phyloP scores from a whole-genome alignment of 257 asterid species.

The Solanum piurae region DNA sequence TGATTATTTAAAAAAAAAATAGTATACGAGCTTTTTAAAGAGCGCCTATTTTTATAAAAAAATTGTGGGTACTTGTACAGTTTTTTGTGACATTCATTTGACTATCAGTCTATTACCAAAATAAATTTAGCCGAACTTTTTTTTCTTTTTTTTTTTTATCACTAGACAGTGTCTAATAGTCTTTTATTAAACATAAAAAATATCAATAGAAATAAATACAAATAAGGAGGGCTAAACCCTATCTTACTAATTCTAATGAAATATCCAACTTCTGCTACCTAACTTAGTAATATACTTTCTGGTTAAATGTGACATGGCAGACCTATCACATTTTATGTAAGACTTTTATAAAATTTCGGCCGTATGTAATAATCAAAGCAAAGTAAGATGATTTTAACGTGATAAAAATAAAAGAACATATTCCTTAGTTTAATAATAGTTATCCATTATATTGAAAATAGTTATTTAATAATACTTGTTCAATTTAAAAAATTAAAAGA shows the following conservation, averaged over 20 bases:
- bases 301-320: background rate
- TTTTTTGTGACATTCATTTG: background rate
- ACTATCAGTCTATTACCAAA: background rate
- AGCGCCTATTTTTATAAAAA: background rate
- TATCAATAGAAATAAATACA: too few species aligned
- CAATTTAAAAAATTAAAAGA: too few species aligned
- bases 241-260: too few species aligned
- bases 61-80: background rate
- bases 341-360: background rate
- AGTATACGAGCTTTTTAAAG: background rate
- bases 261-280: too few species aligned
- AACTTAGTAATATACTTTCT: background rate
- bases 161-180: too few species aligned
- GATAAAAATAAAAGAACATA: background rate
- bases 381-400: background rate
- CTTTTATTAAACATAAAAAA: too few species aligned
- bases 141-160: too few species aligned
- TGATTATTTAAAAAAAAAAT: too few species aligned
- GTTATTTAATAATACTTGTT: rapidly evolving
- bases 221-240: too few species aligned
- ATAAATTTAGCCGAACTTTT: background rate
- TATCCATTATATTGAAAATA: too few species aligned
- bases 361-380: background rate
- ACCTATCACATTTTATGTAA: background rate
- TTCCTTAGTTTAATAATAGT: too few species aligned